Conservation (phyloP, 139 green algal genomes). For the Diplosphaera chodatii region DNA sequence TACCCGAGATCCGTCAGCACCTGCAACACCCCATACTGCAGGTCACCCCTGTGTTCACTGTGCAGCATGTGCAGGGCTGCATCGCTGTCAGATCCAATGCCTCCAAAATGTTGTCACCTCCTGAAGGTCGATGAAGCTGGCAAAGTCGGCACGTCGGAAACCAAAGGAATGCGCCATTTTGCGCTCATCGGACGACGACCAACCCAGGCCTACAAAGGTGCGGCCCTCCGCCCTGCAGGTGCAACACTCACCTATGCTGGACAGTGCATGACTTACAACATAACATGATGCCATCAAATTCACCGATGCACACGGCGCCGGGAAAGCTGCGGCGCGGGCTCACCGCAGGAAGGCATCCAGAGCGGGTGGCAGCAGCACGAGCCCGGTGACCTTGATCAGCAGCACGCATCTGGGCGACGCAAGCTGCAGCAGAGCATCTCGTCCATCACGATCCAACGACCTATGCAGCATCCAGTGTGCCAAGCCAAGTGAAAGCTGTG, state of each 20-base stretch:
- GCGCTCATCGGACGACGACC: constrained; percentile 36
- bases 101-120: not conserved
- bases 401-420: not conserved
- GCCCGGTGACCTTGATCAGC: not conserved
- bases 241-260: too few species aligned
- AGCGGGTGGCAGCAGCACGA: not conserved
- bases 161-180: constrained; percentile 46
- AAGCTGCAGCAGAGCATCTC: not conserved
- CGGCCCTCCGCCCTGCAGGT: too few species aligned
- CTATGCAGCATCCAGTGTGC: too few species aligned
- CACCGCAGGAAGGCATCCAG: not conserved
- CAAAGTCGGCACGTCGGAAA: constrained; percentile 4
- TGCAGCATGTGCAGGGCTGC: too few species aligned
- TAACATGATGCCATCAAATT: too few species aligned
- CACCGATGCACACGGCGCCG: too few species aligned
- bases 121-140: constrained; percentile 13
- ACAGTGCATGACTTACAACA: too few species aligned
- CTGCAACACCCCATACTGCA: not conserved
- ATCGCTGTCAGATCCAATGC: too few species aligned
- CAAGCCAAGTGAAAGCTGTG: too few species aligned
- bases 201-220: constrained; percentile 42
- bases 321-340: too few species aligned
- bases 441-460: not conserved
- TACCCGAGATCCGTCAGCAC: not conserved
- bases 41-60: too few species aligned